Base-by-base conservation (phyloP, 345 rosid genomes). In the Gossypium sturtianum region DNA sequence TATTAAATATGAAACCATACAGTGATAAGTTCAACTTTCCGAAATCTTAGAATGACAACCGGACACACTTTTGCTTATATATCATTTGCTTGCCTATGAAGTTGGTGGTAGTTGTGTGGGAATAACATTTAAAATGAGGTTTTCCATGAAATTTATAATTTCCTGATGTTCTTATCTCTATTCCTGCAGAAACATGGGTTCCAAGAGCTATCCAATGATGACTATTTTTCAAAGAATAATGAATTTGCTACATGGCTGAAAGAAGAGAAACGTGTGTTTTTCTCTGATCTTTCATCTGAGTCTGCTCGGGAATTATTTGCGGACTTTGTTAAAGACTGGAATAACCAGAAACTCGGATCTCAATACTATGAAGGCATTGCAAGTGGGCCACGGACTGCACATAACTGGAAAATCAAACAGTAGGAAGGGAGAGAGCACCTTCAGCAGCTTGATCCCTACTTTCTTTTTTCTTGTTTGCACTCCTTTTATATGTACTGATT, bases 191-290 rank as follows among this genome's bases (percentile, higher is more conserved):
- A 86, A 78, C 66, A 73, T 64, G 87, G 89, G 49, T 58, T 92
- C 72, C 85, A 81, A 73, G 91, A 90, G 89, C 82, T 94, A 49
- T 82, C 97, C 3, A 80, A 56, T 0, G 98, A 92, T 12, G 97
- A 94, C 86, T 94, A 94, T 87, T 92, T 88, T 82, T 78, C 89
- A 7, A 94, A 92, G 89, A 94, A 89, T 65, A 92, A 89, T 5
- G 98, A 94, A 82, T 94, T 92, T 70, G 87, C 97, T 15, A 87
- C 95, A 52, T 94, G 97, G 98, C 86, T 94, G 74, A 88, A 83
- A 86, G 98, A 94, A 74, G 83, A 92, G 82, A 92, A 87, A 48
- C 78, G 79, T n/a, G 65, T 84, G 25, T 94, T 88, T 77, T 94
- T 94, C 80, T 88, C 93, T 2, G 95, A 94, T 44, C 95, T 94